Percentiles rank a stretch among this genome's conserved stretches.
phyloP scores from a whole-genome alignment of 2,329 filamentous ascomycete species.

The Alternaria sp. region DNA sequence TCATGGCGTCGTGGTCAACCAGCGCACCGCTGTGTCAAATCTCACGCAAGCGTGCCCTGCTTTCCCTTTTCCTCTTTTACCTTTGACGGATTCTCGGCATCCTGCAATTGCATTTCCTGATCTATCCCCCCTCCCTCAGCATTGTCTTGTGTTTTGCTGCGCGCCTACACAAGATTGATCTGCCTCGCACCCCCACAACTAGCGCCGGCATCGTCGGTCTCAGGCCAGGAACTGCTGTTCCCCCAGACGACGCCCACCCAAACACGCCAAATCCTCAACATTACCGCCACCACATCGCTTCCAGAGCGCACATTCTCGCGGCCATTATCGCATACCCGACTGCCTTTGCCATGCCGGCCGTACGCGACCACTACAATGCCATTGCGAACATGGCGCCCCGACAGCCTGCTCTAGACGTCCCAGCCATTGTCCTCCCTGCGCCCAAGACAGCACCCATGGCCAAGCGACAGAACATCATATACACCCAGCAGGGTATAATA shows the following conservation, averaged over 20 bases:
- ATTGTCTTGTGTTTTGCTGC: constrained; percentile 6
- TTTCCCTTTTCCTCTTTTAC: constrained; percentile 11
- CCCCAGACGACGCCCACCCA: constrained; percentile 26
- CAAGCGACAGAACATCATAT: constrained; percentile 30
- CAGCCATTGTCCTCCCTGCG: constrained; percentile 23
- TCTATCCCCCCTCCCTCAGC: constrained; percentile 7
- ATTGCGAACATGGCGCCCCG: constrained; percentile 36
- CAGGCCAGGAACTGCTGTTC: constrained; percentile 27
- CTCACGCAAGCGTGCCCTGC: constrained; percentile 21
- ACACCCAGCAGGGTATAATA: constrained; percentile 57
- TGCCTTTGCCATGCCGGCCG: constrained; percentile 38
- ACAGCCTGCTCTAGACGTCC: constrained; percentile 26
- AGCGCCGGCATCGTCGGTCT: constrained; percentile 35
- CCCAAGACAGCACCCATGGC: constrained; percentile 23
- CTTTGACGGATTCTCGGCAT: constrained; percentile 6
- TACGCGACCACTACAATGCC: constrained; percentile 31
- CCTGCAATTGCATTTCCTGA: constrained; percentile 8
- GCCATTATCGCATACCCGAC: constrained; percentile 18
- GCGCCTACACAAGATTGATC: constrained; percentile 15
- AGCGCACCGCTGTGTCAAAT: constrained; percentile 22
- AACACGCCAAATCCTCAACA: constrained; percentile 13
- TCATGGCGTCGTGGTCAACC: constrained; percentile 36
- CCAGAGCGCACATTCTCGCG: constrained; percentile 20
- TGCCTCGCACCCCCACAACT: constrained; percentile 24
- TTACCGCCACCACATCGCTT: constrained; percentile 14